phyloP scores from a whole-genome alignment of 495 filamentous ascomycete genomes.

The Clavariopsis aquatica region DNA sequence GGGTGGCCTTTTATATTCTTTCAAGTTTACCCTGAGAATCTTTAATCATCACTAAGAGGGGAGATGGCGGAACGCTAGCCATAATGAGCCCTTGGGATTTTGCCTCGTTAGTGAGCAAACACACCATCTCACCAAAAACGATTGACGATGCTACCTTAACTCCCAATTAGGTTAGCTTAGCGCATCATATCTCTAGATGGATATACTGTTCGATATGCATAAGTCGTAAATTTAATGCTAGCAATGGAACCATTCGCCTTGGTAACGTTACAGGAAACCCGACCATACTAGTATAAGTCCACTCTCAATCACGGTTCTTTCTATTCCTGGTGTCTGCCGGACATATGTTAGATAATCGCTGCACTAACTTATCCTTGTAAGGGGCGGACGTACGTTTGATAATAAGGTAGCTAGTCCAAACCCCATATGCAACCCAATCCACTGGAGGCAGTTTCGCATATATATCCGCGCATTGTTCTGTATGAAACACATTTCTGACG shows the following conservation, averaged over 20 bases:
- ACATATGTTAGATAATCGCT: neutral
- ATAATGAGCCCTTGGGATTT: too few relatives aligned
- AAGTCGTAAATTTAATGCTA: neutral
- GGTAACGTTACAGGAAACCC: neutral
- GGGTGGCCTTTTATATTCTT: too few relatives aligned
- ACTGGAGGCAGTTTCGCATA: neutral
- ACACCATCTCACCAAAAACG: too few relatives aligned
- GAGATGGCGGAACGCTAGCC: too few relatives aligned
- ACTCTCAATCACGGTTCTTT: neutral
- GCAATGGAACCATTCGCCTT: neutral
- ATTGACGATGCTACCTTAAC: too few relatives aligned
- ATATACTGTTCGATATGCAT: too few relatives aligned
- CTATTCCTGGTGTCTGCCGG: neutral
- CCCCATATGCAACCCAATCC: neutral
- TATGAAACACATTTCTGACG: neutral
- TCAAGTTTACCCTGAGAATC: too few relatives aligned
- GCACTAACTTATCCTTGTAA: neutral
- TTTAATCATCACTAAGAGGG: too few relatives aligned
- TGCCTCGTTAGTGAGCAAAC: too few relatives aligned
- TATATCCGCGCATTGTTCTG: neutral
- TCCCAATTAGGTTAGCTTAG: too few relatives aligned
- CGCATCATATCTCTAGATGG: too few relatives aligned
- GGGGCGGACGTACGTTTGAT: neutral
- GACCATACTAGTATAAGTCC: neutral
- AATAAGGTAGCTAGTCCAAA: neutral